Conservation (phyloP, 306 rosid species). For the Quercus parvula region DNA sequence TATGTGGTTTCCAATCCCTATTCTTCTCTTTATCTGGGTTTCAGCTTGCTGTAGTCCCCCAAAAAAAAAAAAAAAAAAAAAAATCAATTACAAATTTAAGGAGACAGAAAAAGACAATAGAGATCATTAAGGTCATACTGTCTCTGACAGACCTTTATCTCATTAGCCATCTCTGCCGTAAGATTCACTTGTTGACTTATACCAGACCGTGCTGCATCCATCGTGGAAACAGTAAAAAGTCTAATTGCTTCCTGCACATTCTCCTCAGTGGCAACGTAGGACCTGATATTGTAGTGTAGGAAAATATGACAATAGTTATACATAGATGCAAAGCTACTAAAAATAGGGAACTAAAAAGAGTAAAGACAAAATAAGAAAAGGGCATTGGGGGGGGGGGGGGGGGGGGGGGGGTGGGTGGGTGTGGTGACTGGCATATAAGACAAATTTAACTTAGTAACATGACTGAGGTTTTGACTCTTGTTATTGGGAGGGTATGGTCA, state of each 20-base stretch:
- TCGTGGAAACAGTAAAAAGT: slow-evolving; percentile 85
- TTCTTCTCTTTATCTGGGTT: slow-evolving; percentile 93
- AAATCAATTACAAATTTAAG: not conserved
- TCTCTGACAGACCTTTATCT: slow-evolving; percentile 68
- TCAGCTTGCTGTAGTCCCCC: slow-evolving; percentile 86
- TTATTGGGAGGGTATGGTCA: not conserved
- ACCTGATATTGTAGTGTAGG: slow-evolving; percentile 41
- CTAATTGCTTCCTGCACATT: slow-evolving; percentile 86
- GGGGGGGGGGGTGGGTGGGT: not conserved
- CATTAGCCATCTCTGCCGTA: slow-evolving; percentile 84
- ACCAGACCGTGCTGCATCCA: slow-evolving; percentile 98
- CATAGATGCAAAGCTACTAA: not conserved
- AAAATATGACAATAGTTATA: slow-evolving; percentile 1
- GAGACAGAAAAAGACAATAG: not conserved
- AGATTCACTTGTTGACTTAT: slow-evolving; percentile 83
- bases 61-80: not conserved
- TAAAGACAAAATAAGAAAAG: not conserved
- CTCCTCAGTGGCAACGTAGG: slow-evolving; percentile 75
- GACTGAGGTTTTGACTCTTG: not conserved
- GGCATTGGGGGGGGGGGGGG: too few species aligned
- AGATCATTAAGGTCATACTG: not conserved
- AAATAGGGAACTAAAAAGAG: not conserved
- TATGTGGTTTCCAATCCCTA: slow-evolving; percentile 93
- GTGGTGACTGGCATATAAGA: too few species aligned
- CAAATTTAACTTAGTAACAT: not conserved